A percentile compares a stretch with the other conserved stretches of the same genome.
Conservation (phyloP, 306 rosid genomes). For the Trichosanthes cucumerina region DNA sequence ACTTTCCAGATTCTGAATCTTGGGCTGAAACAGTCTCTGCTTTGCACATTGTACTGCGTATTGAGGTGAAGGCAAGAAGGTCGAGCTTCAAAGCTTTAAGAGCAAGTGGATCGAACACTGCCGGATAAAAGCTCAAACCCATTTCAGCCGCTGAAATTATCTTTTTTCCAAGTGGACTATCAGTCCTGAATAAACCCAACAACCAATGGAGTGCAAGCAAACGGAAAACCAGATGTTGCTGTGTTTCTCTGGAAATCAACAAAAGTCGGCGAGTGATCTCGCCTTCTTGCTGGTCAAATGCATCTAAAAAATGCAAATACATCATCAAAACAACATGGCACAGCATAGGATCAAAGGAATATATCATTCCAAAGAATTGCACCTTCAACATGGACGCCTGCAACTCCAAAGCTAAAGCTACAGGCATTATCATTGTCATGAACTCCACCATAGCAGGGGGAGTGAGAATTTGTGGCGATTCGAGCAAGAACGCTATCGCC, state of each 20-base stretch:
- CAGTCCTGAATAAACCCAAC: slow-evolving; percentile 55
- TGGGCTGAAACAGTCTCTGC: slow-evolving; percentile 22
- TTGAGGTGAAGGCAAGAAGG: slow-evolving; percentile 57
- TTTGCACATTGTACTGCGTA: slow-evolving; percentile 23
- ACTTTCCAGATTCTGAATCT: slow-evolving; percentile 16
- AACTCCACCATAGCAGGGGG: slow-evolving; percentile 87
- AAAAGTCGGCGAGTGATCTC: slow-evolving; percentile 53
- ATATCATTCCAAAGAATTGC: slow-evolving; percentile 79
- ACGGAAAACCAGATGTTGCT: slow-evolving; percentile 63
- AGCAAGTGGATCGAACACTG: slow-evolving; percentile 79
- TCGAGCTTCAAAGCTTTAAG: slow-evolving; percentile 88
- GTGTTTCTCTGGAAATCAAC: slow-evolving; percentile 60
- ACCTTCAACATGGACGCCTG: slow-evolving; percentile 88
- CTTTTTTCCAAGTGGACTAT: slow-evolving; percentile 26
- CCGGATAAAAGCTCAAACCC: slow-evolving; percentile 45
- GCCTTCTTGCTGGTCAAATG: slow-evolving; percentile 72
- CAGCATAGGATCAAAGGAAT: slow-evolving; percentile 68
- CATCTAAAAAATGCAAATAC: slow-evolving; percentile 57
- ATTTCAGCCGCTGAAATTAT: slow-evolving; percentile 22
- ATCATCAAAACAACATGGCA: slow-evolving; percentile 75
- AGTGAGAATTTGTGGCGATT: slow-evolving; percentile 78
- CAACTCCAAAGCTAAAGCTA: slow-evolving; percentile 69
- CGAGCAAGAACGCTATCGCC: slow-evolving; percentile 75
- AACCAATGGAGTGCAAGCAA: slow-evolving; percentile 84
- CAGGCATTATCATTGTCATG: slow-evolving; percentile 50